Conservation (phyloP, 2,329 filamentous ascomycete genomes). For the Hymenoscyphus infarciens region DNA sequence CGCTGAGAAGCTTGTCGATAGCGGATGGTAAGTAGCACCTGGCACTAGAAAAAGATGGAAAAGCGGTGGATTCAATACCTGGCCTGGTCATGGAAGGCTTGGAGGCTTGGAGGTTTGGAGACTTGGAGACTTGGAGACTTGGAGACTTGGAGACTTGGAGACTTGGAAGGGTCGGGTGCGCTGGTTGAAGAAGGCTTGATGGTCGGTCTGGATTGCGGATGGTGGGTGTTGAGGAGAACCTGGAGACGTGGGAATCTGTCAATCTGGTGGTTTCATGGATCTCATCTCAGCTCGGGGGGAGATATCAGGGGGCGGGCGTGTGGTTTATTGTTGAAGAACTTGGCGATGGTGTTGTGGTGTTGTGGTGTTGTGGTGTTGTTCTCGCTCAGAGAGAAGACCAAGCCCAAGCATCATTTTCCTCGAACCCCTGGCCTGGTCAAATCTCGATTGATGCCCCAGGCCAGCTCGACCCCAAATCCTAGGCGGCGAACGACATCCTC, state of each 20-base stretch:
- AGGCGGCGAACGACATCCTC: background rate
- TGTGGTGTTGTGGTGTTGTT: background rate
- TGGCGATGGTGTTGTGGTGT: background rate
- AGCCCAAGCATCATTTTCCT: background rate
- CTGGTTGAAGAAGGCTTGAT: background rate
- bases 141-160: no score
- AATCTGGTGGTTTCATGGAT: background rate
- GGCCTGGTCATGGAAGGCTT: slow-evolving; percentile 2
- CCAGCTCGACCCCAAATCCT: background rate
- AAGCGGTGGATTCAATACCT: background rate
- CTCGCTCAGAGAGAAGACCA: no score
- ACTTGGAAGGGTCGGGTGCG: no score
- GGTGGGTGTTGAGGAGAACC: background rate
- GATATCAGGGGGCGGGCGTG: background rate
- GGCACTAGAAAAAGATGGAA: background rate
- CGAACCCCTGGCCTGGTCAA: background rate
- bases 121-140: no score
- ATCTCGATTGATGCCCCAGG: background rate
- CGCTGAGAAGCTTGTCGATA: background rate
- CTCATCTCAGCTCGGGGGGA: background rate
- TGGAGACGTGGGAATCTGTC: background rate
- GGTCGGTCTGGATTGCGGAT: background rate
- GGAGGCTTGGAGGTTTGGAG: background rate
- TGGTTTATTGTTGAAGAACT: background rate
- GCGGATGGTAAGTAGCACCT: background rate